These are phyloP conservation scores for Starmerella sp. DNA, from an alignment of 805 yeast species.

Conservation along the genomic window DNA sequence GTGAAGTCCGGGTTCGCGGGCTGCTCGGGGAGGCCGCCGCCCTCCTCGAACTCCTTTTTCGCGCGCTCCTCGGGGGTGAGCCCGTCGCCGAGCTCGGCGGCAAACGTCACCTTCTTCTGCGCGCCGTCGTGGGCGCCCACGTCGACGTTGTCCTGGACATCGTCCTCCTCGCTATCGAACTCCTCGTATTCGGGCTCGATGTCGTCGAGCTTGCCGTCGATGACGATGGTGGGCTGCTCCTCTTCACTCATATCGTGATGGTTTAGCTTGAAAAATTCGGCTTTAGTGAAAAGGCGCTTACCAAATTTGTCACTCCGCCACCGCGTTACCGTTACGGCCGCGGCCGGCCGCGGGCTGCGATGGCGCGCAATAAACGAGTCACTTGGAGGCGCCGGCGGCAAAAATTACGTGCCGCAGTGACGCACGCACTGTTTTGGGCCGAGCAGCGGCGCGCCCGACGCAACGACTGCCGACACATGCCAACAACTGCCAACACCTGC, in stretches of 20 bases:
- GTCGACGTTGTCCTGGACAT: slow-evolving; percentile 23
- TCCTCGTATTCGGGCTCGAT: slow-evolving; percentile 36
- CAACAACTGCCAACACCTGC: too few species aligned
- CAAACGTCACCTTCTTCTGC: slow-evolving; percentile 65
- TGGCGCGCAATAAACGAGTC: too few species aligned
- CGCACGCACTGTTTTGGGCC: too few species aligned
- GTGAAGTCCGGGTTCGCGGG: slow-evolving; percentile 80
- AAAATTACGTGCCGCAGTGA: too few species aligned
- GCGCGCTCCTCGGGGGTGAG: slow-evolving; percentile 62
- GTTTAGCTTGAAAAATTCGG: slow-evolving; percentile 13
- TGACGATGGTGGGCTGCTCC: slow-evolving; percentile 65
- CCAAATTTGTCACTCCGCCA: slow-evolving; percentile 4
- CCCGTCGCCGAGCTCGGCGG: slow-evolving; percentile 46
- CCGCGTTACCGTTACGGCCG: neutral
- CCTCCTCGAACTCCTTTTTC: slow-evolving; percentile 83
- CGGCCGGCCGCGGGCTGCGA: too few species aligned
- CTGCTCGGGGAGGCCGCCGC: slow-evolving; percentile 97
- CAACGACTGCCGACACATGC: too few species aligned
- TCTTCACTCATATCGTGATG: slow-evolving; percentile 17
- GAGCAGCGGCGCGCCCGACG: too few species aligned
- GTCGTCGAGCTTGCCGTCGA: slow-evolving; percentile 47
- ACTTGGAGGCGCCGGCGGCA: too few species aligned
- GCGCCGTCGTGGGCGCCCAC: slow-evolving; percentile 21
- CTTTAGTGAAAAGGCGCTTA: neutral
- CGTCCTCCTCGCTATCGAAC: slow-evolving; percentile 30